These are phyloP conservation scores for Magnaporthiopsis incrustans DNA, from an alignment of 2,329 filamentous ascomycete species.

Conservation along the genomic window DNA sequence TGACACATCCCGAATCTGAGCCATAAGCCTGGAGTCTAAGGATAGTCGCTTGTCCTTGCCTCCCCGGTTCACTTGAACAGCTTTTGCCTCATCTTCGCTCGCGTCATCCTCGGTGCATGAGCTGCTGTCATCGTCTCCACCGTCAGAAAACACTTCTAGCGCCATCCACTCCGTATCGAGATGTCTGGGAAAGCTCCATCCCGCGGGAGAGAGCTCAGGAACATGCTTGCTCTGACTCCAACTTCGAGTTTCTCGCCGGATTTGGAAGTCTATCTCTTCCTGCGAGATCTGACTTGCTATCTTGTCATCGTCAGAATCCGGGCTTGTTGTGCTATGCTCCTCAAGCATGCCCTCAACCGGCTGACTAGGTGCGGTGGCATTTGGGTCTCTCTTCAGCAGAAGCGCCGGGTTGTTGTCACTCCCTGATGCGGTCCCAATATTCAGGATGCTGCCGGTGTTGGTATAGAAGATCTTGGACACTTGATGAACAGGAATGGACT, in stretches of 20 bases:
- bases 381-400: slow-evolving; percentile 62
- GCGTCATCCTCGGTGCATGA: slow-evolving; percentile 29
- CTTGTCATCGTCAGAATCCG: slow-evolving; percentile 14
- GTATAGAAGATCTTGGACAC: slow-evolving; percentile 91
- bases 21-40: slow-evolving; percentile 30
- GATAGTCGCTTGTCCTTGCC: slow-evolving; percentile 16
- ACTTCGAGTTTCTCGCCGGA: slow-evolving; percentile 27
- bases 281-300: slow-evolving; percentile 26
- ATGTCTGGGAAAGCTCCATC: slow-evolving; percentile 60
- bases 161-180: slow-evolving; percentile 89
- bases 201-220: slow-evolving; percentile 3
- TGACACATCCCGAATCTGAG: slow-evolving; percentile 32
- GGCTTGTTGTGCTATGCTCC: not conserved
- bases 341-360: slow-evolving; percentile 20
- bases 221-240: slow-evolving; percentile 7
- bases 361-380: slow-evolving; percentile 51
- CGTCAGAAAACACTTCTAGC: slow-evolving; percentile 72
- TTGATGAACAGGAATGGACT: slow-evolving; percentile 45
- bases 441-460: slow-evolving; percentile 81
- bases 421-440: slow-evolving; percentile 54
- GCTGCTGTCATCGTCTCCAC: slow-evolving; percentile 33
- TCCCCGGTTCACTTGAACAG: slow-evolving; percentile 12
- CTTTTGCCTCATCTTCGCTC: slow-evolving; percentile 14
- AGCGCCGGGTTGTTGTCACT: slow-evolving; percentile 67
- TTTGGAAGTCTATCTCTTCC: slow-evolving; percentile 37